Evolutionary conservation across 805 yeast genomes (phyloP), one percentile per base, ranked within the genome.

Genomic region (Candida takata): DNA sequence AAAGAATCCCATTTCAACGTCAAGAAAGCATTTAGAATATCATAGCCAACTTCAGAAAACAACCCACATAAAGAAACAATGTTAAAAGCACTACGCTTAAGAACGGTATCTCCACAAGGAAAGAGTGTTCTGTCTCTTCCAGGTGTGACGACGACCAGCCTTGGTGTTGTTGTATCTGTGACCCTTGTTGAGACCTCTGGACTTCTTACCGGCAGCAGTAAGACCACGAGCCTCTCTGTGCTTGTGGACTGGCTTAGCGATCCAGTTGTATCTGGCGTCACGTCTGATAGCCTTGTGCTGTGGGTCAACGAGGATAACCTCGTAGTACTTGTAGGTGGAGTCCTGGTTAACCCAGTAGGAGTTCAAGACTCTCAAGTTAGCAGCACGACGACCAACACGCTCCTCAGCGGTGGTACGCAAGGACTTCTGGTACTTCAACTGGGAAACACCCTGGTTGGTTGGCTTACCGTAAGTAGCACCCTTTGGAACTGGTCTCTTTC

Each of bases 391-490:
- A 65, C 96, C 98, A 62, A 90, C 95, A 77, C 97, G 85, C 79
- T 92, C 98, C 78, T 92, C 98, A 62, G 98, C 98, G 61, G 96
- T 88, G 60, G 95, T 78, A 74, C 95, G 86, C 71, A 86, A 77
- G 50, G 96, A 82, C 74, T 90, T 86, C 79, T 92, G 98, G 95
- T 87, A 88, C 78, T 92, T 92, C 77, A 92, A 84, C 72, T 92
- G 97, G 79, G 79, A 79, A 58, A 92, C 92, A 85, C 98, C 98
- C 77, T 86, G 95, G 95, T 92, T 92, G 78, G 98, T 92, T 82
- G 98, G 98, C 84, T 92, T 92, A 85, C 98, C 98, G 82, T 92
- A 90, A 69, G 97, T 92, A 65, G 97, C 97, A 85, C 98, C 98
- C 92, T 92, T 92, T 77, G 94, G 87, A 62, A 83, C 97, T 62